phyloP scores from a whole-genome alignment of 108 stramenopile species.

The Skeletonema marinoi region DNA sequence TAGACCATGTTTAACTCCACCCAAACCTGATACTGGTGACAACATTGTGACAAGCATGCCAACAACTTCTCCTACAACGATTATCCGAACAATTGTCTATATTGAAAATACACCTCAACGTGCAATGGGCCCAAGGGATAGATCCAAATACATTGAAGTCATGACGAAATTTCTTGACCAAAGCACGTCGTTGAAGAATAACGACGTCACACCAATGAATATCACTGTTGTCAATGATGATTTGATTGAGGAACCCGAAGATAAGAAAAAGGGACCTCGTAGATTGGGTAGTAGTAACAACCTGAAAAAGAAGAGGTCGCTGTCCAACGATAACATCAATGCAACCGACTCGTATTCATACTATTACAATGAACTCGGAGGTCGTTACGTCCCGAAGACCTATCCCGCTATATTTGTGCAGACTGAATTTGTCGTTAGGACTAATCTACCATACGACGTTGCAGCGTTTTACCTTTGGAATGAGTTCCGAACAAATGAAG shows the following conservation, averaged over 20 bases:
- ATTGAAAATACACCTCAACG: constrained; percentile 20
- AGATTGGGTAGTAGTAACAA: neutral
- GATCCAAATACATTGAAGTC: constrained; percentile 5
- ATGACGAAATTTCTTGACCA: neutral
- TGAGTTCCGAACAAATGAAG: neutral
- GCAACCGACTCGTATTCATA: neutral
- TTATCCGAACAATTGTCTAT: constrained; percentile 5
- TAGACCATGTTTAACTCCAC: constrained; percentile 4
- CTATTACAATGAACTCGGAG: neutral
- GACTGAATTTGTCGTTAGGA: constrained; percentile 4
- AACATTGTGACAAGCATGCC: neutral
- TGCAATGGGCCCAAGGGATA: constrained; percentile 3
- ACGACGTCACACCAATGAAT: neutral
- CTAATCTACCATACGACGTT: constrained; percentile 18
- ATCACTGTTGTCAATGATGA: constrained; percentile 8
- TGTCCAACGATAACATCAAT: neutral
- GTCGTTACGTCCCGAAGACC: neutral
- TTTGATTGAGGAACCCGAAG: neutral
- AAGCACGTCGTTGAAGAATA: neutral
- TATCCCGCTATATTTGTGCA: constrained; percentile 21
- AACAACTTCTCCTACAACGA: neutral
- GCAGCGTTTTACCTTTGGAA: constrained; percentile 21
- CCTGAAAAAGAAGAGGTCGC: neutral
- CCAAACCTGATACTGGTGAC: neutral
- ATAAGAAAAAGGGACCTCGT: neutral